A percentile compares a stretch with the other conserved stretches of the same genome.
Conservation (phyloP, 2,329 filamentous ascomycete genomes). For the Apiospora kogelbergensis region DNA sequence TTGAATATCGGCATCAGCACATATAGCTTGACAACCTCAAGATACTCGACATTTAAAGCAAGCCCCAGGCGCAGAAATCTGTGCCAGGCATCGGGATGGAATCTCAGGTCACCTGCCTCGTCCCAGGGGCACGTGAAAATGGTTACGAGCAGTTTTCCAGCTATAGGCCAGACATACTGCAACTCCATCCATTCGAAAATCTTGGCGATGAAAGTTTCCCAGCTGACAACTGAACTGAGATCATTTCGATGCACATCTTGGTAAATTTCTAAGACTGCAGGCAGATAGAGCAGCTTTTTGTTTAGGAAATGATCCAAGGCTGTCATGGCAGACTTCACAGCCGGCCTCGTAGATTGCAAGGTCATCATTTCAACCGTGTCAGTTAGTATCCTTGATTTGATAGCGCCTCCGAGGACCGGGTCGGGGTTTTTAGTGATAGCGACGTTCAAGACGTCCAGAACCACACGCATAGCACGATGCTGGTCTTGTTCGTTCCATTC, state of each 20-base stretch:
- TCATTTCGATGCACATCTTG: slow-evolving; percentile 27
- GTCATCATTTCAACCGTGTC: slow-evolving; percentile 59
- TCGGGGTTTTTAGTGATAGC: slow-evolving; percentile 52
- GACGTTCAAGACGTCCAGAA: slow-evolving; percentile 57
- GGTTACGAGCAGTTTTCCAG: slow-evolving; percentile 61
- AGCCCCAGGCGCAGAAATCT: slow-evolving; percentile 55
- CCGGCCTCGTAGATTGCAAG: slow-evolving; percentile 59
- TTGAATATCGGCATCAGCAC: slow-evolving; percentile 64
- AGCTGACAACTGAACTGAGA: slow-evolving; percentile 33
- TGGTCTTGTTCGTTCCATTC: slow-evolving; percentile 68
- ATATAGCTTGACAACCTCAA: slow-evolving; percentile 65
- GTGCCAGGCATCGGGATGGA: slow-evolving; percentile 51
- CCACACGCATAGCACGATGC: slow-evolving; percentile 62
- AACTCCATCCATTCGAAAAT: slow-evolving; percentile 57
- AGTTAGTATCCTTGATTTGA: slow-evolving; percentile 47
- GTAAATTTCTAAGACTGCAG: slow-evolving; percentile 47
- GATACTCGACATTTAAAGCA: slow-evolving; percentile 45
- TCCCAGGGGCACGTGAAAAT: slow-evolving; percentile 50
- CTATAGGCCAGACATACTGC: slow-evolving; percentile 57
- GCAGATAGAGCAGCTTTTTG: slow-evolving; percentile 55
- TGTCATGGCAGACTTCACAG: slow-evolving; percentile 70
- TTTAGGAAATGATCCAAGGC: slow-evolving; percentile 64
- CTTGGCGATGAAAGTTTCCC: slow-evolving; percentile 51
- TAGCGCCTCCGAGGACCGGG: slow-evolving; percentile 32
- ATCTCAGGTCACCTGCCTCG: slow-evolving; percentile 27